Evolutionary conservation across 2,329 filamentous ascomycete species (phyloP), one percentile per base, ranked within the genome.

Genomic region (Fusarium chuoi): DNA sequence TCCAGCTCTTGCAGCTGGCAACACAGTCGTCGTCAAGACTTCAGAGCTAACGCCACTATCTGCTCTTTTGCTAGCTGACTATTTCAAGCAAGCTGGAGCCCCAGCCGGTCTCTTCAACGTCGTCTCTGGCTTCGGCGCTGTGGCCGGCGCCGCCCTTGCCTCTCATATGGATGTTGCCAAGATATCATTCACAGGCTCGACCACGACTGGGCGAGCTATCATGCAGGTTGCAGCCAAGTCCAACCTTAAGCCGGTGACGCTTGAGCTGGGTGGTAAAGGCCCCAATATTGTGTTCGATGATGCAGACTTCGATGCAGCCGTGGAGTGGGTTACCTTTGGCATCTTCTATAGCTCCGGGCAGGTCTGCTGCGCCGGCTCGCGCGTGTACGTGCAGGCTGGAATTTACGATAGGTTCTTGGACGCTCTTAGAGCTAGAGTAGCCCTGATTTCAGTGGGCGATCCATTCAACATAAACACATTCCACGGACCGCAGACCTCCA

Each of bases 131-230:
- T 49, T 49, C 3, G 46, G 46, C 0, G 13, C 7, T 3, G 28
- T 33, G 0, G 28, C 28, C 3, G 46, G 46, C 6, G 5, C 46
- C 5, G 22, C 28, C 3, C 46, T 49, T 9, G 28, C 46, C 0
- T 49, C 46, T n/a, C 46, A 49, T 5, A 33, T 49, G 46, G 28
- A 33, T 1, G 22, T 49, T 33, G 28, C 28, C 9, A 49, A 49
- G 46, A 33, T 49, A 33, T 49, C 46, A 2, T 49, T 49, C 1
- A 49, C 28, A 33, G 46, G 46, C 0, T 49, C 46, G 4, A 49
- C 46, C 0, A 18, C 22, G 0, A 49, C 28, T 4, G 28, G 46
- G 15, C 46, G 46, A 3, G 28, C 28, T 10, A 49, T 49, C 3
- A 49, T 49, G 46, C 22, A 49, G 7, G 46, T 22, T 0, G 46